Conservation (phyloP, 768 basidiomycete genomes). For the Collybiopsis confluens region DNA sequence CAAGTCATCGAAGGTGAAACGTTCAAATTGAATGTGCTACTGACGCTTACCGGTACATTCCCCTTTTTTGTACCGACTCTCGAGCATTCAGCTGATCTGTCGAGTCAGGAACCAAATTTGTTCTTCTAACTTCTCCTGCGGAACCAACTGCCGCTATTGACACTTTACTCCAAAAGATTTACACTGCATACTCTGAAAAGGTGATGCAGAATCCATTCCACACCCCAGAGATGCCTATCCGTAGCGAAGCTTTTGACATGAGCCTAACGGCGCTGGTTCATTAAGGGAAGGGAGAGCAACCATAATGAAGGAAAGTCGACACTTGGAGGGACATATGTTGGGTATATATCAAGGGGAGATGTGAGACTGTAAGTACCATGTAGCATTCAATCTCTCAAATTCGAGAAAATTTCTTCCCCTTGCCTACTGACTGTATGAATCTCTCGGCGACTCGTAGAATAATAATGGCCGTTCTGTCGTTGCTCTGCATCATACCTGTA, state of each 20-base stretch:
- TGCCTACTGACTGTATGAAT: too few species aligned
- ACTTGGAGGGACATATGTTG: too few species aligned
- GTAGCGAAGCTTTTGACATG: slow-evolving; percentile 83
- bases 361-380: too few species aligned
- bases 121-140: slow-evolving; percentile 78
- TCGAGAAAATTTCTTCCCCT: too few species aligned
- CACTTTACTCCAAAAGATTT: slow-evolving; percentile 77
- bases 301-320: too few species aligned
- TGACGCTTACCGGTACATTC: slow-evolving; percentile 81
- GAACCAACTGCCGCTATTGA: slow-evolving; percentile 58
- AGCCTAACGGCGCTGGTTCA: slow-evolving; percentile 62
- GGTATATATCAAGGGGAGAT: too few species aligned
- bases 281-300: too few species aligned
- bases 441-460: too few species aligned
- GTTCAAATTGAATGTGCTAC: slow-evolving; percentile 89
- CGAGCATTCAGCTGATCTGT: neutral
- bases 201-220: slow-evolving; percentile 99
- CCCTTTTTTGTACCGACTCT: neutral
- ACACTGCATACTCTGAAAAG: slow-evolving; percentile 90
- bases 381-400: too few species aligned
- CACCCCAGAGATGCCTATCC: slow-evolving; percentile 98
- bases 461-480: too few species aligned
- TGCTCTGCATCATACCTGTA: too few species aligned
- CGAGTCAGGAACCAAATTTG: slow-evolving; percentile 85
- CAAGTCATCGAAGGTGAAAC: slow-evolving; percentile 95